Evolutionary conservation across 1,284 basidiomycete species (phyloP), one percentile per base, ranked within the genome.

Genomic region (Cryptococcus sp.): DNA sequence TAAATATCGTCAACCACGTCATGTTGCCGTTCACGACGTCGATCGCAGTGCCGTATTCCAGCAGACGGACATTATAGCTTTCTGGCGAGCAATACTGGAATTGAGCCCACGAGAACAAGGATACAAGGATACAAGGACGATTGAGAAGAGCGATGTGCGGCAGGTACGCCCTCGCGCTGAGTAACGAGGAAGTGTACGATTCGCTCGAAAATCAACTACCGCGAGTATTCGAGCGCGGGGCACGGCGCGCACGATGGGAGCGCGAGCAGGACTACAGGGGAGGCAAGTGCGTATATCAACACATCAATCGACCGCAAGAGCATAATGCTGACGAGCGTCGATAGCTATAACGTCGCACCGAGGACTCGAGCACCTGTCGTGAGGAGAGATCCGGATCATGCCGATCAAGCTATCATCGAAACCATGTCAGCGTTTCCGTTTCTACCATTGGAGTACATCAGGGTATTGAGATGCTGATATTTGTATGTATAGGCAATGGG

Each of bases 401-500:
- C 70, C 87, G 69, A 69, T n/a, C 59, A 64, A 19, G 65, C 66
- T 0, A 69, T 76, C 54, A 61, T 78, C 11, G 75, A 78, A 63
- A 75, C 78, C 2, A 78, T 79, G 74, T 76, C 39, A 58, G 70
- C 22, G 31, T 17, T n/a, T n/a, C n/a, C n/a, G n/a, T n/a, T n/a
- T n/a, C n/a, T n/a, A n/a, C n/a, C n/a, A n/a, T n/a, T n/a, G n/a
- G n/a, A n/a, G n/a, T n/a, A n/a, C n/a, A n/a, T n/a, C n/a, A n/a
- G n/a, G n/a, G n/a, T n/a, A n/a, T n/a, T n/a, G n/a, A n/a, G n/a
- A n/a, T n/a, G n/a, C n/a, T n/a, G n/a, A n/a, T n/a, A n/a, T n/a
- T n/a, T n/a, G n/a, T n/a, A n/a, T n/a, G n/a, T 8, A 16, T 38
- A 91, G 91, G 92, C 88, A 87, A 71, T 97, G 93, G 93, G 93